Evolutionary conservation across 805 yeast genomes (phyloP).

Genomic region (Wickerhamomyces xylosicus): DNA sequence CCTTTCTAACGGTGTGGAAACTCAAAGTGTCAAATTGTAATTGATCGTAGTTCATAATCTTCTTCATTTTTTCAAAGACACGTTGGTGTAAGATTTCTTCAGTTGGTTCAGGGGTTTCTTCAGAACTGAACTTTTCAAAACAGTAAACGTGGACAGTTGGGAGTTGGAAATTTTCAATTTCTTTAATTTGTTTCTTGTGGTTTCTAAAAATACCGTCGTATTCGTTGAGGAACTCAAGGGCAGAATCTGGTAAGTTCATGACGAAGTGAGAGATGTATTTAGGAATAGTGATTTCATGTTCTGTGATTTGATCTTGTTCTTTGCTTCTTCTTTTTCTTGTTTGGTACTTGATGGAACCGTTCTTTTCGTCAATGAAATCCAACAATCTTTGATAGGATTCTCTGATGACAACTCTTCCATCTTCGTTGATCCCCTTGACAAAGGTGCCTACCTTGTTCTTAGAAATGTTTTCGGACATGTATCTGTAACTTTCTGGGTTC

Average conservation of each 20-base stretch:
- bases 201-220: conserved; percentile 61
- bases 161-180: conserved; percentile 38
- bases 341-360: conserved; percentile 26
- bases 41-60: conserved; percentile 33
- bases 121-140: conserved; percentile 78
- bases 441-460: conserved; percentile 51
- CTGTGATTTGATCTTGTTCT: conserved; percentile 10
- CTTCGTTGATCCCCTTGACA: conserved; percentile 58
- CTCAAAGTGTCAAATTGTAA: conserved; percentile 35
- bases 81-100: conserved; percentile 59
- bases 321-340: conserved; percentile 25
- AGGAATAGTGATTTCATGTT: conserved; percentile 33
- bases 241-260: conserved; percentile 94
- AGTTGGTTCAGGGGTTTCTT: conserved; percentile 55
- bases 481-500: conserved; percentile 77
- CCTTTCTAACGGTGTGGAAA: conserved; percentile 85
- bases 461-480: conserved; percentile 52
- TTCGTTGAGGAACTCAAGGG: conserved; percentile 70
- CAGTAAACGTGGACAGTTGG: conserved; percentile 86
- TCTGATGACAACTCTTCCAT: conserved; percentile 75
- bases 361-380: conserved; percentile 31
- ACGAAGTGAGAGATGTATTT: conserved; percentile 59
- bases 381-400: conserved; percentile 42
- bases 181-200: conserved; percentile 23
- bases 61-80: conserved; percentile 42